Evolutionary conservation across 306 rosid species (phyloP).

Genomic region (Sicyos edulis): DNA sequence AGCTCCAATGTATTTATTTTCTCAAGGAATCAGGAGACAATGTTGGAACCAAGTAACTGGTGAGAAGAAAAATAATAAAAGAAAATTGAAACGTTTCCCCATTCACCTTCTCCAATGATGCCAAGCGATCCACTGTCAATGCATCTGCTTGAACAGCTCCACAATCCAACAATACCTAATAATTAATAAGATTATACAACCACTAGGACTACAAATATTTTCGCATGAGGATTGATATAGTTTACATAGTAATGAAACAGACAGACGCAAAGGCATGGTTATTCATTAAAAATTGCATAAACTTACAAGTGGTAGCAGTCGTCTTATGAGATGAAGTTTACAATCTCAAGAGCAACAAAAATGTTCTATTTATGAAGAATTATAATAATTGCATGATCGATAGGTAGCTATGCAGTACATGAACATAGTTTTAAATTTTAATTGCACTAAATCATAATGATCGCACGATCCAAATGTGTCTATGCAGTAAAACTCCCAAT

Average conservation of each 20-base stretch:
- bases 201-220: background rate
- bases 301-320: background rate
- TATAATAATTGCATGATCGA: background rate
- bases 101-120: conserved; percentile 83
- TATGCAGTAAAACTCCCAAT: too few species aligned
- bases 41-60: background rate
- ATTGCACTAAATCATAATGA: too few species aligned
- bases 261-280: background rate
- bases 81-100: background rate
- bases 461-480: too few species aligned
- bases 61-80: conserved; percentile 5
- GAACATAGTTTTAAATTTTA: background rate
- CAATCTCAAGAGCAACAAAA: background rate
- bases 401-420: background rate
- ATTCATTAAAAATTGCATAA: background rate
- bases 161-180: conserved; percentile 84
- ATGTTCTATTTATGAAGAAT: background rate
- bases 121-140: conserved; percentile 92
- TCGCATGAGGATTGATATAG: background rate
- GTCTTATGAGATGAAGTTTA: background rate
- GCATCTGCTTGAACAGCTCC: conserved; percentile 99
- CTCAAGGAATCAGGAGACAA: background rate
- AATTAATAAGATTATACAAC: background rate
- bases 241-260: background rate
- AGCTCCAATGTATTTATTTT: background rate